A percentile compares a stretch with the other conserved stretches of the same genome.
These are phyloP conservation scores for Sclerotinia subarctica DNA, from an alignment of 2,329 filamentous ascomycete species.

Conservation along the genomic window DNA sequence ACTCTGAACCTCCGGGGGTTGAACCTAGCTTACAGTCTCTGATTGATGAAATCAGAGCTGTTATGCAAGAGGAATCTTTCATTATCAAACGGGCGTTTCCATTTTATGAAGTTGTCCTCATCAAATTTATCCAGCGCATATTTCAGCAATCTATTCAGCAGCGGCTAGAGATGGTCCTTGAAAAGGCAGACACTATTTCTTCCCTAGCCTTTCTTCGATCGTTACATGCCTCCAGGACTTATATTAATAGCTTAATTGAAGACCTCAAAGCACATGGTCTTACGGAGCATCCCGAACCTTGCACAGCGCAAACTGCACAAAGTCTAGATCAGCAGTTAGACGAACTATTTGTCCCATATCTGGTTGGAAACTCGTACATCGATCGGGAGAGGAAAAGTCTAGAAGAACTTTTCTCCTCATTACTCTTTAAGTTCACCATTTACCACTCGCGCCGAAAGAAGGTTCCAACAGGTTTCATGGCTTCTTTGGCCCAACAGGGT, in stretches of 20 bases:
- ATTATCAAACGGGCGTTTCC: conserved; percentile 97
- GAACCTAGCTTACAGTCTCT: conserved; percentile 90
- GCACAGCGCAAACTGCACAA: conserved; percentile 78
- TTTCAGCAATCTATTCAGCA: conserved; percentile 99
- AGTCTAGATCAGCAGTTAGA: conserved; percentile 73
- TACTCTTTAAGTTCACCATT: conserved; percentile 95
- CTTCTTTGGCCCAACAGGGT: conserved; percentile 82
- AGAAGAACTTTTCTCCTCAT: conserved; percentile 81
- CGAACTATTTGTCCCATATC: conserved; percentile 70
- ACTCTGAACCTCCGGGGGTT: conserved; percentile 84
- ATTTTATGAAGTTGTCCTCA: conserved; percentile 89
- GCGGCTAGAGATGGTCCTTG: conserved; percentile 88
- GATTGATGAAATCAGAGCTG: conserved; percentile 89
- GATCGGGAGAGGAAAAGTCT: conserved; percentile 66
- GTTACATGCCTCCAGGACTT: conserved; percentile 84
- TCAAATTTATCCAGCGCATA: conserved; percentile 89
- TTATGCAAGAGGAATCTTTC: conserved; percentile 94
- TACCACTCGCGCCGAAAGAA: conserved; percentile 89
- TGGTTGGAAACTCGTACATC: conserved; percentile 67
- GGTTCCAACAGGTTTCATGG: conserved; percentile 86
- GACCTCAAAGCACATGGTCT: conserved; percentile 91
- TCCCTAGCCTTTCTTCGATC: conserved; percentile 88
- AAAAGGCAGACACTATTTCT: conserved; percentile 89
- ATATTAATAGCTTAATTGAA: conserved; percentile 83
- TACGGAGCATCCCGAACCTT: conserved; percentile 91